A percentile compares a stretch with the other conserved stretches of the same genome.
Evolutionary conservation across 345 rosid genomes (phyloP).

Genomic region (Moricandia arvensis): DNA sequence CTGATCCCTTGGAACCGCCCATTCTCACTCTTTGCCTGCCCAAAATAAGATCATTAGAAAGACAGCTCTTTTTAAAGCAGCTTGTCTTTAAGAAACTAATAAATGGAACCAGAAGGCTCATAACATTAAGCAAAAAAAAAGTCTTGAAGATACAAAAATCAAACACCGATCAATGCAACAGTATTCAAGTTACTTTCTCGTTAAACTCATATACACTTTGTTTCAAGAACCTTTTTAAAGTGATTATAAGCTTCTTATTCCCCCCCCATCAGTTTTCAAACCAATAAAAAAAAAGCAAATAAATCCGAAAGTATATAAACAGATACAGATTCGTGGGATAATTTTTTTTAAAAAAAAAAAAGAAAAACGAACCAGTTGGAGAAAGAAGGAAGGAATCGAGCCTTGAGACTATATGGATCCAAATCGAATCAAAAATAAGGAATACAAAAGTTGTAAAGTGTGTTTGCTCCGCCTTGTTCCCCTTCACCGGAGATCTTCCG

Average conservation of each 20-base stretch:
- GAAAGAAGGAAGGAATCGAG: not conserved
- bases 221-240: not conserved
- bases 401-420: constrained; percentile 3
- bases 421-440: not conserved
- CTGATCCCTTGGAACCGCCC: constrained; percentile 78
- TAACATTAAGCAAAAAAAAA: not conserved
- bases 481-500: constrained; percentile 7
- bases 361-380: constrained; percentile 23
- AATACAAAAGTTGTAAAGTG: not conserved
- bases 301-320: not conserved
- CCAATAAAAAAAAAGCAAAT: not conserved
- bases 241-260: constrained; percentile 3
- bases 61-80: not conserved
- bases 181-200: constrained; percentile 7
- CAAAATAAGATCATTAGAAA: constrained; percentile 11
- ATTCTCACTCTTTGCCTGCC: constrained; percentile 48
- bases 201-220: not conserved
- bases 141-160: not conserved
- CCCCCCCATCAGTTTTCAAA: constrained; percentile 22
- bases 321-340: constrained; percentile 3
- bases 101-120: not conserved
- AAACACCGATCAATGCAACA: constrained; percentile 10
- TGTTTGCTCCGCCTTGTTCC: not conserved
- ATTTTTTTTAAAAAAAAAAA: no score
- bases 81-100: not conserved